These are phyloP conservation scores for Evernia prunastri DNA, from an alignment of 495 filamentous ascomycete species.

Conservation along the genomic window DNA sequence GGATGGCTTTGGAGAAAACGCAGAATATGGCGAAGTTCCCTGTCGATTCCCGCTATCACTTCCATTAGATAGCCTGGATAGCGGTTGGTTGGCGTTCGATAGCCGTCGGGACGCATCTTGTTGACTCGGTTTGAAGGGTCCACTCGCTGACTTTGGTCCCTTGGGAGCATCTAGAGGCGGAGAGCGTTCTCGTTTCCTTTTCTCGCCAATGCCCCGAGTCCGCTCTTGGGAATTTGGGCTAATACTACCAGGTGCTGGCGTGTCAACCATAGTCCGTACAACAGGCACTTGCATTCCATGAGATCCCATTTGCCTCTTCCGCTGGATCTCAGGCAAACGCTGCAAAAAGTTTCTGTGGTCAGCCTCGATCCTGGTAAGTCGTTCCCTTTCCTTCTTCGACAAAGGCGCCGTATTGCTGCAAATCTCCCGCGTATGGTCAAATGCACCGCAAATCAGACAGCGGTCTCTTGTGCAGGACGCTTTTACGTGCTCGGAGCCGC, in stretches of 20 bases:
- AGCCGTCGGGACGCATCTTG: neutral
- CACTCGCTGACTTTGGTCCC: conserved; percentile 1
- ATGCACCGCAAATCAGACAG: conserved; percentile 42
- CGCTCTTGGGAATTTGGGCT: conserved; percentile 15
- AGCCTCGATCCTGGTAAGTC: conserved; percentile 34
- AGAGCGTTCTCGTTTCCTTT: conserved; percentile 41
- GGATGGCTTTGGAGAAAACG: neutral
- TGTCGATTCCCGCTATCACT: neutral
- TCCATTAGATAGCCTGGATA: conserved; percentile 8
- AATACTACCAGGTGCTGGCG: conserved; percentile 15
- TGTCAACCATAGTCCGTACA: conserved; percentile 34
- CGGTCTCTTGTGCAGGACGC: conserved; percentile 36
- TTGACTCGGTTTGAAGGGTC: neutral
- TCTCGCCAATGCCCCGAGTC: conserved; percentile 28
- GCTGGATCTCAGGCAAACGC: conserved; percentile 36
- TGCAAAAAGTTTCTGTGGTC: conserved; percentile 31
- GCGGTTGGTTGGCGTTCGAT: neutral
- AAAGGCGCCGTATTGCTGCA: conserved; percentile 36
- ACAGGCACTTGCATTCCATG: conserved; percentile 45
- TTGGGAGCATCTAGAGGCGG: conserved; percentile 28
- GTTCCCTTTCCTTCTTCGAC: conserved; percentile 33
- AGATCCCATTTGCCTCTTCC: conserved; percentile 38
- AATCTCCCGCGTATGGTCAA: conserved; percentile 35
- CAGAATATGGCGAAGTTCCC: neutral
- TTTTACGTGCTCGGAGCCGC: conserved; percentile 36